Conservation (phyloP, 805 yeast genomes). For the Suhomyces sp. region DNA sequence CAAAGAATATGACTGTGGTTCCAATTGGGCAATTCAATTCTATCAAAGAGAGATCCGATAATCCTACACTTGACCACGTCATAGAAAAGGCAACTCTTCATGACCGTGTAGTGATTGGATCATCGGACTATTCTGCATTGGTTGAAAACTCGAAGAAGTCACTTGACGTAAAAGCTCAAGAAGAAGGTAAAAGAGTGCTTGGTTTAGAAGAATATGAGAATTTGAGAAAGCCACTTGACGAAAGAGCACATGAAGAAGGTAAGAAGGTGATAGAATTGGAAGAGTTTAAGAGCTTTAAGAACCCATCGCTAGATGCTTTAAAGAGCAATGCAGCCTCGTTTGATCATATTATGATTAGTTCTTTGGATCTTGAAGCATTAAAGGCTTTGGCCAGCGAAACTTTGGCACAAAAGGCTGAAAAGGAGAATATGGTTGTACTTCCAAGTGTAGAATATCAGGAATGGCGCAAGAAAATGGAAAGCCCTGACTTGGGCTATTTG, state of each 20-base stretch:
- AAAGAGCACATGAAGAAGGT: background rate
- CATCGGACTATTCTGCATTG: background rate
- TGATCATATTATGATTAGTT: constrained; percentile 5
- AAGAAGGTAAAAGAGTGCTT: background rate
- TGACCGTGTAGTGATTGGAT: constrained; percentile 2
- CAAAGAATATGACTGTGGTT: constrained; percentile 17
- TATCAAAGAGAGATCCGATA: background rate
- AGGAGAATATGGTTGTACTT: constrained; percentile 12
- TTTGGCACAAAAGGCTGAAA: constrained; percentile 17
- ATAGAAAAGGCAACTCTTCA: background rate
- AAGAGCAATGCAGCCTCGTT: constrained; percentile 1
- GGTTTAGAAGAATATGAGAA: background rate
- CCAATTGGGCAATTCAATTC: background rate
- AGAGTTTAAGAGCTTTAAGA: constrained; percentile 2
- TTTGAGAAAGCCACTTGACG: background rate
- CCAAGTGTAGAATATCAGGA: constrained; percentile 11
- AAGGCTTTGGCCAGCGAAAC: constrained; percentile 7
- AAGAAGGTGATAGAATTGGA: background rate
- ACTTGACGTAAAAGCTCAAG: constrained; percentile 1
- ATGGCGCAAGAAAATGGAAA: background rate
- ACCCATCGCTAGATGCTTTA: constrained; percentile 1
- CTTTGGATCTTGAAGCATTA: constrained; percentile 6
- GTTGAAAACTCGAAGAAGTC: background rate
- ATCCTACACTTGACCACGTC: background rate
- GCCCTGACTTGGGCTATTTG: constrained; percentile 6